phyloP scores from a whole-genome alignment of 441 rosid genomes.

The Raphanus hybrid region DNA sequence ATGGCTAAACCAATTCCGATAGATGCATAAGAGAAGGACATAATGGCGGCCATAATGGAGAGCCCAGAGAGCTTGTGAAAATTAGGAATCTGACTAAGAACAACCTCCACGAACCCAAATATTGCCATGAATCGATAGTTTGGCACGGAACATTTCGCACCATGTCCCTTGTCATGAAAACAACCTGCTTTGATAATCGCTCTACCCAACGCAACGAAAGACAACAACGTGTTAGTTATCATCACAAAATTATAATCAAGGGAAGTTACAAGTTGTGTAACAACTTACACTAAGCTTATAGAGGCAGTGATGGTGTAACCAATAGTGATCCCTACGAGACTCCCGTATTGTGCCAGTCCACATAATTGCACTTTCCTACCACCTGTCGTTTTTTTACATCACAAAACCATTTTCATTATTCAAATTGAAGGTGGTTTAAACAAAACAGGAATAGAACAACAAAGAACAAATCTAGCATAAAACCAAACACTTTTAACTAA shows the following conservation, averaged over 20 bases:
- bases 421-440: neutral
- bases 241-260: neutral
- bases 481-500: neutral
- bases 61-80: constrained; percentile 60
- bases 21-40: constrained; percentile 70
- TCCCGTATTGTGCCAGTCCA: constrained; percentile 79
- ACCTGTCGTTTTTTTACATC: constrained; percentile 47
- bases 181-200: constrained; percentile 66
- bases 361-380: constrained; percentile 77
- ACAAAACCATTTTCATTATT: neutral
- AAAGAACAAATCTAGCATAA: neutral
- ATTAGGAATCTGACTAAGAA: constrained; percentile 68
- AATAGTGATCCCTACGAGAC: constrained; percentile 67
- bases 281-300: constrained; percentile 90
- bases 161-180: constrained; percentile 63
- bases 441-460: neutral
- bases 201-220: constrained; percentile 38
- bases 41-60: constrained; percentile 60
- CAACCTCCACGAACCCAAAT: constrained; percentile 57
- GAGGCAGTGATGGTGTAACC: constrained; percentile 96
- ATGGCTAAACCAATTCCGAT: constrained; percentile 68
- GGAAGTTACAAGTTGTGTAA: neutral
- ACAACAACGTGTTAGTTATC: neutral
- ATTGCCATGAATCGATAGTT: constrained; percentile 50
- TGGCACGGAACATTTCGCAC: constrained; percentile 49